Base-by-base conservation (phyloP, 2,329 filamentous ascomycete species). In the Monosporascus cannonballus region DNA sequence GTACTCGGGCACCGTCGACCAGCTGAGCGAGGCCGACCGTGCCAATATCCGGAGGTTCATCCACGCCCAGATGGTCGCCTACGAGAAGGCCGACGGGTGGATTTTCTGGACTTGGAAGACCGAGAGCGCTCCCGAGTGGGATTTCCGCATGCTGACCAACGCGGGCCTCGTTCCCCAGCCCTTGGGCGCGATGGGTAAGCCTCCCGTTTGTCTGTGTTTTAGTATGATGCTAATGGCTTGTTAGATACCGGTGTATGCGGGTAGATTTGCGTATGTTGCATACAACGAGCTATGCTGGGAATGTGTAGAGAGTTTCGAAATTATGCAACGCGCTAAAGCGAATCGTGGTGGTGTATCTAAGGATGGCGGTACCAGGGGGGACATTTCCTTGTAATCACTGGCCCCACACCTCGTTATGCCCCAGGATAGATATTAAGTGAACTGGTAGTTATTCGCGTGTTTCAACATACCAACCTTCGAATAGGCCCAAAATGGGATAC, bases 31-130 rank as follows among this genome's bases (percentile, higher is more conserved):
- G 47, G 71, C 71, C 2, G 90, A 90, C 66, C 89, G 87, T 65
- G 70, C 79, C 54, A 90, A 85, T 71, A 71, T 91, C 48, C 76
- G 80, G 56, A 83, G 82, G 61, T 90, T 89, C 68, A 86, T 87
- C 0, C 80, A 88, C 60, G 87, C 86, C 17, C 87, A 91, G 68
- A 90, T 91, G 83, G 76, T 81, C 50, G 83, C 80, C 36, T 91
- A 89, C 60, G 87, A 90, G 69, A 76, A 80, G 24, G 84, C 82
- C 0, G 87, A 84, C 81, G 87, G 87, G 24, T 91, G 87, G 87
- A 89, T 90, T 62, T 91, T 90, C 66, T 91, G 87, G 87, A 90
- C 87, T 4, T 91, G 87, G 87, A 76, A 84, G 66, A 90, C 86
- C 14, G 87, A 91, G 69, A 76, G 69, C 48, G 82, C 84, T n/a